Conservation (phyloP, 2,329 filamentous ascomycete species). For the Pseudogymnoascus sp. region DNA sequence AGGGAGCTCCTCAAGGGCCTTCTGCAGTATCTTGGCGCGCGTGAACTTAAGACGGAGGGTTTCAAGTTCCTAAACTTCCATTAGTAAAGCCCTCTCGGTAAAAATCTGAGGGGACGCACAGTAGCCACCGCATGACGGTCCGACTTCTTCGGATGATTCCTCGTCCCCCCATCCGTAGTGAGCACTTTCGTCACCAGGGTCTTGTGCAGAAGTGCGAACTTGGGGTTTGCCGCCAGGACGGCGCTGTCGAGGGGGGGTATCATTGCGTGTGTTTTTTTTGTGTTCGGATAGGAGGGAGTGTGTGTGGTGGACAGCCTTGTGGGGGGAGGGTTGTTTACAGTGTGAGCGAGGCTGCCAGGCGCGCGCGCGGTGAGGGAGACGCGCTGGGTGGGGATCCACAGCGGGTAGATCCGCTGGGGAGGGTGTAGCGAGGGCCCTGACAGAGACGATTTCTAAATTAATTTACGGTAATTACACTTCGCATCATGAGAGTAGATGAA, state of each 20-base stretch:
- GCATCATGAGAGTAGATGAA: too few species aligned
- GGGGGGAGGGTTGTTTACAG: not conserved
- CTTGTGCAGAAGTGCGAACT: conserved; percentile 52
- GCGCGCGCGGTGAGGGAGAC: not conserved
- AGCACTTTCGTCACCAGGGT: conserved; percentile 48
- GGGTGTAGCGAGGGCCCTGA: not conserved
- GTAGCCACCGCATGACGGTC: conserved; percentile 43
- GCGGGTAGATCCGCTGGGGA: not conserved
- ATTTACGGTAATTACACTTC: not conserved
- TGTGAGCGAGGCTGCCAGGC: not conserved
- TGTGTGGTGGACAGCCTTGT: not conserved
- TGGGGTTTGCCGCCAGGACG: conserved; percentile 49
- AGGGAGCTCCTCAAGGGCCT: conserved; percentile 42
- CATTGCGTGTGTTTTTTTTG: conserved; percentile 33
- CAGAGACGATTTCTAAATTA: not conserved
- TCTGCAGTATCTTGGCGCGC: conserved; percentile 44
- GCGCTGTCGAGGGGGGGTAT: conserved; percentile 51
- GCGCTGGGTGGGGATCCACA: not conserved
- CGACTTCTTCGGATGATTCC: conserved; percentile 41
- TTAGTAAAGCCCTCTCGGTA: not conserved
- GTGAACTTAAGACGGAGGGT: conserved; percentile 41
- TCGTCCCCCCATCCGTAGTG: conserved; percentile 52
- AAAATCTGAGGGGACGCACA: conserved; percentile 31
- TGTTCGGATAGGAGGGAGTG: not conserved
- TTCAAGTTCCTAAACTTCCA: conserved; percentile 41